These are phyloP conservation scores for Boletus coccyginus DNA, from an alignment of 768 basidiomycete genomes.

Conservation along the genomic window DNA sequence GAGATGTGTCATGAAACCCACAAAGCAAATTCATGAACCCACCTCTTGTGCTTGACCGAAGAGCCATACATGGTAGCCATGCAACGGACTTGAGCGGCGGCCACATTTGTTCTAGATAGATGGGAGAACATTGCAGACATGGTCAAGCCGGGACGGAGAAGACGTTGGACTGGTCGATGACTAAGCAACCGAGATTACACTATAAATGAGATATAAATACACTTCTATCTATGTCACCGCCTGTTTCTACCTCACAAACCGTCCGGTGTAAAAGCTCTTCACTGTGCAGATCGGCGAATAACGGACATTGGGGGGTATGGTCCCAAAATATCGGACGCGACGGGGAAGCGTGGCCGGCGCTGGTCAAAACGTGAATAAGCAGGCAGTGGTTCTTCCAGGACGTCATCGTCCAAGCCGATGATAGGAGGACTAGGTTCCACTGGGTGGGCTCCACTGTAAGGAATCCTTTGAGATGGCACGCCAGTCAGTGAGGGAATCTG, in stretches of 20 bases:
- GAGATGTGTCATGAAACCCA: slow-evolving; percentile 6
- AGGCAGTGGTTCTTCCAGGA: slow-evolving; percentile 16
- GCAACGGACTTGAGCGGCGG: slow-evolving; percentile 33
- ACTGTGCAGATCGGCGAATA: background rate
- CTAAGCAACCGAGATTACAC: slow-evolving; percentile 12
- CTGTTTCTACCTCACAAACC: background rate
- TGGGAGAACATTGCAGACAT: slow-evolving; percentile 28
- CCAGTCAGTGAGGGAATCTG: slow-evolving; percentile 17
- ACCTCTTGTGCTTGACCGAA: slow-evolving; percentile 46
- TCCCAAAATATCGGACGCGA: slow-evolving; percentile 20
- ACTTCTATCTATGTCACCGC: background rate
- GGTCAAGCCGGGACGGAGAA: background rate
- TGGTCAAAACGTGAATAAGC: slow-evolving; percentile 30
- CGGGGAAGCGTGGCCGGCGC: slow-evolving; percentile 15
- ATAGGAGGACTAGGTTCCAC: background rate
- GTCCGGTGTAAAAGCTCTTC: background rate
- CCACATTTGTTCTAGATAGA: slow-evolving; percentile 15
- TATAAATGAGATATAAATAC: slow-evolving; percentile 9
- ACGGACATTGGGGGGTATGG: slow-evolving; percentile 27
- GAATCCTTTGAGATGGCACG: slow-evolving; percentile 8
- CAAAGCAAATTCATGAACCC: background rate
- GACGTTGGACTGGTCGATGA: slow-evolving; percentile 5
- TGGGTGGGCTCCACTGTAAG: background rate
- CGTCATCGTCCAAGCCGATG: background rate
- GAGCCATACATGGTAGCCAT: slow-evolving; percentile 45